A percentile compares a stretch with the other conserved stretches of the same genome.
Conservation (phyloP, 352 stramenopile species). For the Phytophthora hybrid region DNA sequence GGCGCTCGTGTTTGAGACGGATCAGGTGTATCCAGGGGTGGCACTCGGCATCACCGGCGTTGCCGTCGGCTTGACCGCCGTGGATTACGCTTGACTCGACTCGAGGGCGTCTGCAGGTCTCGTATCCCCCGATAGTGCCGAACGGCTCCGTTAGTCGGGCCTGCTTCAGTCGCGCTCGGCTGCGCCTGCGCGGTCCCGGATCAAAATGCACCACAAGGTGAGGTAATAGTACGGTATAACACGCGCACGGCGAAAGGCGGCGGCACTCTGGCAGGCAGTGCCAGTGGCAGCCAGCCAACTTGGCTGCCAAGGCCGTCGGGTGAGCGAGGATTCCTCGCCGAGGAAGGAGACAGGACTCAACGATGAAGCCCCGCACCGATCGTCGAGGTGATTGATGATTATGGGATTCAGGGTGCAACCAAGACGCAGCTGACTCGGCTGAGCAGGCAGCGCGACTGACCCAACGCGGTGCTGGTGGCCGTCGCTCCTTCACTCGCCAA, state of each 20-base stretch:
- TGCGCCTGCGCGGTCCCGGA: conserved; percentile 7
- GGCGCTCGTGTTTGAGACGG: conserved; percentile 17
- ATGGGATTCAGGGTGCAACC: conserved; percentile 9
- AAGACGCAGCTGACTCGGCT: not conserved
- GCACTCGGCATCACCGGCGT: conserved; percentile 16
- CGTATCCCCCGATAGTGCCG: conserved; percentile 3
- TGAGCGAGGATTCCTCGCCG: too few relatives aligned
- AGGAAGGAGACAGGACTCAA: not conserved
- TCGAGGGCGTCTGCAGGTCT: conserved; percentile 6
- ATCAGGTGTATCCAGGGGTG: conserved; percentile 37
- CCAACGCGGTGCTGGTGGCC: too few relatives aligned
- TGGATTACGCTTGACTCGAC: not conserved
- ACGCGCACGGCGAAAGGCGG: conserved; percentile 10
- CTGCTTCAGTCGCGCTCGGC: conserved; percentile 21
- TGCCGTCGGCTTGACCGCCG: not conserved
- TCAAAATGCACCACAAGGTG: conserved; percentile 33
- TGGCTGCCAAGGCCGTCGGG: too few relatives aligned
- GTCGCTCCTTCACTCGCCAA: too few relatives aligned
- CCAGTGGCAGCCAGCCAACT: not conserved
- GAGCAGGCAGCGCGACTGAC: not conserved
- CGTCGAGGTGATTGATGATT: not conserved
- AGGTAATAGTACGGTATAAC: conserved; percentile 3
- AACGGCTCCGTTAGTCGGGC: conserved; percentile 23
- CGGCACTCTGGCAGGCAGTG: too few relatives aligned
- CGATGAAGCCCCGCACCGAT: not conserved